phyloP scores from a whole-genome alignment of 495 filamentous ascomycete species.

The Hypoxylon perforatum region DNA sequence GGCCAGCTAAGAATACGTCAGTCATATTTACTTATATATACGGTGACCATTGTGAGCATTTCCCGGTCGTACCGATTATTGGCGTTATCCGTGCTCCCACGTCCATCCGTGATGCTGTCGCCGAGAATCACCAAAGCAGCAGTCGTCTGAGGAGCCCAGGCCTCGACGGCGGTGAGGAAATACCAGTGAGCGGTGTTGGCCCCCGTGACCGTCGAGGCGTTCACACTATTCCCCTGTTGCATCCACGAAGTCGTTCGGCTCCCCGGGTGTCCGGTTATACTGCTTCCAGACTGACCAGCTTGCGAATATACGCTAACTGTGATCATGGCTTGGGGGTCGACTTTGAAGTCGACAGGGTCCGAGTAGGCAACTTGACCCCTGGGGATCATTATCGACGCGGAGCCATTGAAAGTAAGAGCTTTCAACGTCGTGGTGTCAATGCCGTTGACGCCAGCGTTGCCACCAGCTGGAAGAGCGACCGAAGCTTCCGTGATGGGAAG shows the following conservation, averaged over 20 bases:
- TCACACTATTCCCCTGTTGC: constrained; percentile 64
- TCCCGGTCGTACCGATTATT: constrained; percentile 67
- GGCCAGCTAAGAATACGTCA: constrained; percentile 64
- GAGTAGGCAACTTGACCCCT: constrained; percentile 69
- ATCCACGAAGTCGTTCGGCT: constrained; percentile 73
- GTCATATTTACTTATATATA: not conserved
- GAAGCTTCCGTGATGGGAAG: constrained; percentile 70
- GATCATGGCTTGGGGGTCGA: constrained; percentile 61
- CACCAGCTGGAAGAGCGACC: constrained; percentile 63
- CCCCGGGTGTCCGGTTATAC: constrained; percentile 74
- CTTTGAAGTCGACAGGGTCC: constrained; percentile 69
- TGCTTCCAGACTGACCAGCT: constrained; percentile 64
- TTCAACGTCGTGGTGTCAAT: constrained; percentile 63
- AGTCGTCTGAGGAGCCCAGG: constrained; percentile 56
- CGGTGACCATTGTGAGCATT: too few relatives aligned
- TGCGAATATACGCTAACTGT: constrained; percentile 69
- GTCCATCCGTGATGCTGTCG: constrained; percentile 80
- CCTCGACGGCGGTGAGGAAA: constrained; percentile 71
- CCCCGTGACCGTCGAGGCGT: constrained; percentile 57
- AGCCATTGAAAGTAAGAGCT: constrained; percentile 67
- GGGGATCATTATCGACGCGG: constrained; percentile 63
- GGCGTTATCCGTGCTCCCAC: constrained; percentile 69
- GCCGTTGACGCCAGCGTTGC: constrained; percentile 61
- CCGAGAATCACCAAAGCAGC: constrained; percentile 70
- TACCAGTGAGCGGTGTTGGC: constrained; percentile 64